Percentiles rank a stretch among this genome's conserved stretches.
Evolutionary conservation across 345 rosid genomes (phyloP).

Genomic region (Syzygium grande): DNA sequence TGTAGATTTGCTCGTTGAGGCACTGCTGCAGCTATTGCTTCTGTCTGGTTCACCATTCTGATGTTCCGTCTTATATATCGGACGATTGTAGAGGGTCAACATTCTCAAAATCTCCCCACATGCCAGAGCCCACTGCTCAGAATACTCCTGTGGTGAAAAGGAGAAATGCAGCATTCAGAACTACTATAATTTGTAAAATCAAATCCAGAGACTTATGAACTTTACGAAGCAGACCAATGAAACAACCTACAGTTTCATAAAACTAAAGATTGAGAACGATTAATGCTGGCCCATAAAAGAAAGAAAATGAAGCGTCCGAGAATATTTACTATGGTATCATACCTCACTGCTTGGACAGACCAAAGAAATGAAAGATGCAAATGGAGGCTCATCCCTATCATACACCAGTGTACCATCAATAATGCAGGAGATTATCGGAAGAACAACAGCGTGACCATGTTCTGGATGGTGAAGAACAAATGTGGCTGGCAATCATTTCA

Average conservation of each 20-base stretch:
- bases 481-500: constrained; percentile 44
- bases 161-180: neutral
- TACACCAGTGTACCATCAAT: constrained; percentile 84
- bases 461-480: constrained; percentile 98
- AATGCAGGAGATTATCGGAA: constrained; percentile 88
- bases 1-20: constrained; percentile 30
- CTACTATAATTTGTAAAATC: neutral
- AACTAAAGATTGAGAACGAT: neutral
- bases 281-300: neutral
- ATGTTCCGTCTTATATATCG: constrained; percentile 69
- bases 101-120: constrained; percentile 94
- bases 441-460: constrained; percentile 92
- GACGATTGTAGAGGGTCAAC: constrained; percentile 95
- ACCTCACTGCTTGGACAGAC: constrained; percentile 86
- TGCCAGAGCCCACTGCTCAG: constrained; percentile 98
- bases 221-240: neutral
- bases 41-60: constrained; percentile 47
- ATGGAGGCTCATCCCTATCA: constrained; percentile 66
- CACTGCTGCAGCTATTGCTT: constrained; percentile 31
- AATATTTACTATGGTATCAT: neutral
- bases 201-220: neutral
- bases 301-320: neutral
- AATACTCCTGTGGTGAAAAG: constrained; percentile 52
- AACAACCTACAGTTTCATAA: neutral
- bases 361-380: constrained; percentile 89